These are phyloP conservation scores for Hibiscus tridactylites DNA, from an alignment of 345 rosid species.

Conservation along the genomic window DNA sequence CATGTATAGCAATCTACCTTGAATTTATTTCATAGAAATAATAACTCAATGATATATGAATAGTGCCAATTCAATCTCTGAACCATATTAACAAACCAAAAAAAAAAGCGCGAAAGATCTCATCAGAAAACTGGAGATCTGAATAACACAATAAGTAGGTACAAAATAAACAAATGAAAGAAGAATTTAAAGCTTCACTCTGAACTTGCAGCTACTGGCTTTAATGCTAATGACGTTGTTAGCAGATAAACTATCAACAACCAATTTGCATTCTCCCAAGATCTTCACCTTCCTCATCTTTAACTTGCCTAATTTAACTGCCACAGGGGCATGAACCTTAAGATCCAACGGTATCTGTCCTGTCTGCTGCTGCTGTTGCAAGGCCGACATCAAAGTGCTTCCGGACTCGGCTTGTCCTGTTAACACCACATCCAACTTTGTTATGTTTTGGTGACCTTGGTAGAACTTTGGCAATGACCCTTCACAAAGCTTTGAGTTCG, in stretches of 20 bases:
- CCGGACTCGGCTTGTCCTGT: constrained; percentile 55
- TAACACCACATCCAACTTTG: constrained; percentile 50
- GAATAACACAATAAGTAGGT: too few species aligned
- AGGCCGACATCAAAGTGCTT: constrained; percentile 52
- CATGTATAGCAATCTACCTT: too few species aligned
- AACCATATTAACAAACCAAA: too few species aligned
- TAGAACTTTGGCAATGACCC: constrained; percentile 76
- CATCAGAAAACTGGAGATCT: too few species aligned
- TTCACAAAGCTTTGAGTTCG: constrained; percentile 46
- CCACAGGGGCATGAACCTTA: constrained; percentile 57
- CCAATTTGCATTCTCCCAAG: constrained; percentile 58
- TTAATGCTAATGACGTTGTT: constrained; percentile 53
- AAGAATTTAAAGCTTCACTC: constrained; percentile 44
- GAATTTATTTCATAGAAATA: too few species aligned
- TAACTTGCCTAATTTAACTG: constrained; percentile 53
- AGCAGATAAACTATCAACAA: constrained; percentile 65
- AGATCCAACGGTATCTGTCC: constrained; percentile 76
- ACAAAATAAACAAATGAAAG: neutral
- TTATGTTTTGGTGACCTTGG: constrained; percentile 69
- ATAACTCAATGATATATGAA: too few species aligned
- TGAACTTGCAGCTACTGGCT: constrained; percentile 63
- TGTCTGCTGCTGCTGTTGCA: constrained; percentile 80
- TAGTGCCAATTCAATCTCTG: too few species aligned
- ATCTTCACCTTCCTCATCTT: constrained; percentile 61
- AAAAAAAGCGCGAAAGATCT: too few species aligned